These are phyloP conservation scores for Suillus subluteus DNA, from an alignment of 768 basidiomycete genomes.

Conservation along the genomic window DNA sequence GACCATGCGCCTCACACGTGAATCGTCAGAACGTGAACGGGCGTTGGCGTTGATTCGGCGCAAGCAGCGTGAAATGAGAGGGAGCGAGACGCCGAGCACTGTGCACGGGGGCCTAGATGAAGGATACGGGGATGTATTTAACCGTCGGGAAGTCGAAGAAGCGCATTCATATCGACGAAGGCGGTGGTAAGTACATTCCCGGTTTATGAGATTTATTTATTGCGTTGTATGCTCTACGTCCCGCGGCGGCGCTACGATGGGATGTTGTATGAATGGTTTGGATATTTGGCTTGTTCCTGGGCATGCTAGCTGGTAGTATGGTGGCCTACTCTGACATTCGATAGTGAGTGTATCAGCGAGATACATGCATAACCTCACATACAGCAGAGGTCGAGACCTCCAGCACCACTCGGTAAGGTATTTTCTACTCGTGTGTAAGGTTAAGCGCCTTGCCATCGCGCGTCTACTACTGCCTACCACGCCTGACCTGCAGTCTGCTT, in stretches of 20 bases:
- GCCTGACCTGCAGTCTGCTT: too few relatives aligned
- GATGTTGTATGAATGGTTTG: background rate
- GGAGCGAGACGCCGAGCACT: slow-evolving; percentile 73
- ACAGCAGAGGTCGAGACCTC: too few relatives aligned
- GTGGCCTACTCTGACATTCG: background rate
- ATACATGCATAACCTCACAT: too few relatives aligned
- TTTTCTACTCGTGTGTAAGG: too few relatives aligned
- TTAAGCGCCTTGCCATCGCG: too few relatives aligned
- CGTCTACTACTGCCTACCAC: too few relatives aligned
- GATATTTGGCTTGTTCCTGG: background rate
- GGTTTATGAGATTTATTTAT: background rate
- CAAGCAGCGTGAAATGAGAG: slow-evolving; percentile 65
- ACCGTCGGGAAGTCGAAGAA: slow-evolving; percentile 70
- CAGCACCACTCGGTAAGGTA: too few relatives aligned
- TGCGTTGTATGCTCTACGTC: background rate
- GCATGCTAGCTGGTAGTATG: background rate
- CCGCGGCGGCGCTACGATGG: background rate
- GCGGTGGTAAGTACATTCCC: slow-evolving; percentile 27
- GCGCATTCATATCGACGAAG: slow-evolving; percentile 56
- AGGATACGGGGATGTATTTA: slow-evolving; percentile 73
- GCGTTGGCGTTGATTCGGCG: slow-evolving; percentile 72
- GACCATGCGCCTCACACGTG: slow-evolving; percentile 66
- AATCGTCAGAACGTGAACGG: slow-evolving; percentile 74
- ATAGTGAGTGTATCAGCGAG: background rate
- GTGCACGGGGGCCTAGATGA: slow-evolving; percentile 50